These are phyloP conservation scores for Nitzschia inconspicua DNA, from an alignment of 108 stramenopile species.

Conservation along the genomic window DNA sequence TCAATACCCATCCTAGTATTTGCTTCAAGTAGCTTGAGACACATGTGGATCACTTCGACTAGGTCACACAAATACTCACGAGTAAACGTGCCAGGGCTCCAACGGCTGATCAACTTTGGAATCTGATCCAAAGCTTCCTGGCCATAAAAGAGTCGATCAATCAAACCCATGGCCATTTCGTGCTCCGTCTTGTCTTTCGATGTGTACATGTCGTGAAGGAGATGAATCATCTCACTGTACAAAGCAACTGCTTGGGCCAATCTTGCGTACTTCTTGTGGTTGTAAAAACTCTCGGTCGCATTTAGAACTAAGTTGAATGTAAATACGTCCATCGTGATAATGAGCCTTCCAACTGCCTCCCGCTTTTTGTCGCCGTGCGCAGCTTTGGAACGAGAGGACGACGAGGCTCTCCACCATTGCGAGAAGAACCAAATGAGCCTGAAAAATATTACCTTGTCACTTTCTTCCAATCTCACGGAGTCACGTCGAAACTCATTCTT, in stretches of 20 bases:
- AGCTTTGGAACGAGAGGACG: conserved; percentile 1
- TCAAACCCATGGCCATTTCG: conserved; percentile 80
- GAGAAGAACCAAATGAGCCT: conserved; percentile 81
- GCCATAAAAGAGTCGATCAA: conserved; percentile 80
- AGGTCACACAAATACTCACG: conserved; percentile 84
- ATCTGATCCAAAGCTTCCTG: conserved; percentile 77
- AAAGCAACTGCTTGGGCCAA: conserved; percentile 74
- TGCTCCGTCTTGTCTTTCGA: conserved; percentile 75
- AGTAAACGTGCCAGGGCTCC: conserved; percentile 69
- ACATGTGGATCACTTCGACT: conserved; percentile 68
- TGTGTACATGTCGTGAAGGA: conserved; percentile 66
- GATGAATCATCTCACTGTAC: conserved; percentile 79
- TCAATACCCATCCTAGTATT: conserved; percentile 30
- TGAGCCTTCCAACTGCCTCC: conserved; percentile 44
- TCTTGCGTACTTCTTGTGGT: conserved; percentile 59
- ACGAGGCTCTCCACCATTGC: conserved; percentile 73
- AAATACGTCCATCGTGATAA: conserved; percentile 91
- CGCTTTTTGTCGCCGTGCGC: not conserved
- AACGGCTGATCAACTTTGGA: conserved; percentile 60
- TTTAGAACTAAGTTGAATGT: conserved; percentile 87
- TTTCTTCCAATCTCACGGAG: conserved; percentile 67
- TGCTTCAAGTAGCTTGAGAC: conserved; percentile 71
- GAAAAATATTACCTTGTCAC: conserved; percentile 78
- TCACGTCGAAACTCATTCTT: conserved; percentile 91
- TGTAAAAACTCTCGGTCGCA: conserved; percentile 60